Percentiles rank a stretch among this genome's conserved stretches.
Evolutionary conservation across 768 basidiomycete species (phyloP).

Genomic region (Boletus rex-veris): DNA sequence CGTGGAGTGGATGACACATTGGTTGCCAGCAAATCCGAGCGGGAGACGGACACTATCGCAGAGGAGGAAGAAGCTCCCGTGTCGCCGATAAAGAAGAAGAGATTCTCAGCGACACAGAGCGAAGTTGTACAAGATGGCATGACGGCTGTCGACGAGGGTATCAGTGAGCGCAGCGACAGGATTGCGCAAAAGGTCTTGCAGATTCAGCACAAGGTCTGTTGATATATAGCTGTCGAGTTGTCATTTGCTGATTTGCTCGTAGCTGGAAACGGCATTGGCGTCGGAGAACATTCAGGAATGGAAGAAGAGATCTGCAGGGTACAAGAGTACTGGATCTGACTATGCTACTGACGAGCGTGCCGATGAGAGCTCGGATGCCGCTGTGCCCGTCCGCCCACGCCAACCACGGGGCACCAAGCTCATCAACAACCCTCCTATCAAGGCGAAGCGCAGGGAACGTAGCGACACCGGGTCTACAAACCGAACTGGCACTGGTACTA

Average conservation of each 20-base stretch:
- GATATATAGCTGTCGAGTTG: not conserved
- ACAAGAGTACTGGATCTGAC: conserved; percentile 23
- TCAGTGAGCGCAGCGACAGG: conserved; percentile 79
- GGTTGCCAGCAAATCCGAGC: conserved; percentile 35
- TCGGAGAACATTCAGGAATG: conserved; percentile 45
- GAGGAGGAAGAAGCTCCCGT: conserved; percentile 50
- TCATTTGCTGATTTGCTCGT: conserved; percentile 7
- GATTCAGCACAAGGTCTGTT: conserved; percentile 84
- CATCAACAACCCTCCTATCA: conserved; percentile 28
- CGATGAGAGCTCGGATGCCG: conserved; percentile 51
- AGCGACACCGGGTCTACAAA: conserved; percentile 67
- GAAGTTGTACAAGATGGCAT: conserved; percentile 73
- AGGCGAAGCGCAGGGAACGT: conserved; percentile 45
- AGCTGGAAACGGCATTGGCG: conserved; percentile 76
- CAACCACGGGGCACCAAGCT: conserved; percentile 36
- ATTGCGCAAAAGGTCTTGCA: conserved; percentile 85
- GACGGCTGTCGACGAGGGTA: conserved; percentile 82
- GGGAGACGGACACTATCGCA: conserved; percentile 51
- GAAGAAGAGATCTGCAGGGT: conserved; percentile 28
- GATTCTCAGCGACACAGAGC: conserved; percentile 70
- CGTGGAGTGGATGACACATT: conserved; percentile 40
- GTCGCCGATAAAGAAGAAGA: conserved; percentile 58
- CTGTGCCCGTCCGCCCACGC: conserved; percentile 39
- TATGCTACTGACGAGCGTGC: conserved; percentile 49
- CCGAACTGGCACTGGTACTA: conserved; percentile 40